Conservation (phyloP, 2,329 filamentous ascomycete genomes). For the Ceratocystis variospora region DNA sequence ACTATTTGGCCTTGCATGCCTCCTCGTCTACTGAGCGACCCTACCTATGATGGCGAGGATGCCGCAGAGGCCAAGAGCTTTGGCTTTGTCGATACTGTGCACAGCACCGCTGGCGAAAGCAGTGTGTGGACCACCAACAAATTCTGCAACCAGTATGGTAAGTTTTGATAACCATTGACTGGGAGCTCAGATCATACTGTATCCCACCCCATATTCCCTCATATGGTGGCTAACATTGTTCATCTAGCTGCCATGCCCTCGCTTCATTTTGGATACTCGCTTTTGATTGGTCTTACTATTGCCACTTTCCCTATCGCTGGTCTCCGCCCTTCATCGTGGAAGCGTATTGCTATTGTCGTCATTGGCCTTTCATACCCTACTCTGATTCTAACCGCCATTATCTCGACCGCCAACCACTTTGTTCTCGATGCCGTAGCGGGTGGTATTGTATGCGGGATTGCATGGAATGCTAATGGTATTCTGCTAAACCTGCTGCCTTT, state of each 20-base stretch:
- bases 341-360: conserved; percentile 32
- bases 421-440: conserved; percentile 58
- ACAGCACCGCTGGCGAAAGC: conserved; percentile 36
- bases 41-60: conserved; percentile 39
- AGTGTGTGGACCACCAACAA: conserved; percentile 59
- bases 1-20: conserved; percentile 53
- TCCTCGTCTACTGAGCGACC: conserved; percentile 44
- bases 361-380: conserved; percentile 50
- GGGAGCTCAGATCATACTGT: neutral
- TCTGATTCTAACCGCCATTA: conserved; percentile 51
- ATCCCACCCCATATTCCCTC: neutral
- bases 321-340: conserved; percentile 37
- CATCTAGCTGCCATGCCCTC: conserved; percentile 57
- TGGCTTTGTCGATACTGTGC: conserved; percentile 49
- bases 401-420: conserved; percentile 61
- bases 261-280: conserved; percentile 61
- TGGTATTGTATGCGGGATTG: conserved; percentile 48
- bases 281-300: conserved; percentile 58
- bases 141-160: conserved; percentile 63
- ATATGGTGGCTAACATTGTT: neutral
- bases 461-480: conserved; percentile 43
- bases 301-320: conserved; percentile 49
- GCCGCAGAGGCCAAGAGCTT: conserved; percentile 46
- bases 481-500: conserved; percentile 50
- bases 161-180: conserved; percentile 22